Evolutionary conservation across 495 filamentous ascomycete genomes (phyloP).

Genomic region (Penicillium simplicissimum): DNA sequence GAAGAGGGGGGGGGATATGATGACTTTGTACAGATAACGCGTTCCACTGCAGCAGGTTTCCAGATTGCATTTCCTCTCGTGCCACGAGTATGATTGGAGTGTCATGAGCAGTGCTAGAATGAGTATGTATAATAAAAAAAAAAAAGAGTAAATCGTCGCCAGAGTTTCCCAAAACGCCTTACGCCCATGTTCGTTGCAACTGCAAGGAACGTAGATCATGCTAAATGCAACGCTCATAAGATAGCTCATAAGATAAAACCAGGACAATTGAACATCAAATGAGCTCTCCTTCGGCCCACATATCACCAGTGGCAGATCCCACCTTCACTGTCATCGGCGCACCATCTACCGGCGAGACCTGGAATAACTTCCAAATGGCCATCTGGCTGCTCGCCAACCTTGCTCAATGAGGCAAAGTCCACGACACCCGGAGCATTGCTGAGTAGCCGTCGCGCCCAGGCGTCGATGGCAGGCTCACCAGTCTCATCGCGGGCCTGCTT

Average conservation of each 20-base stretch:
- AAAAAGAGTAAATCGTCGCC: not conserved
- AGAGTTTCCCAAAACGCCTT: not conserved
- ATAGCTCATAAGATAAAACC: constrained; percentile 17
- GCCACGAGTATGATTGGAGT: not conserved
- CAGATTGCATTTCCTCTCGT: not conserved
- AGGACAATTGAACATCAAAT: not conserved
- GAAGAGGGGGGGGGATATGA: constrained; percentile 7
- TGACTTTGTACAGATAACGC: constrained; percentile 13
- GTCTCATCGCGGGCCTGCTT: constrained; percentile 97
- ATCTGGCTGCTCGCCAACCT: constrained; percentile 63
- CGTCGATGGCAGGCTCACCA: constrained; percentile 83
- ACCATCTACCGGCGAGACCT: constrained; percentile 86
- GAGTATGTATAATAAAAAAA: not conserved
- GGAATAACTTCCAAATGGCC: constrained; percentile 66
- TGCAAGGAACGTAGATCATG: constrained; percentile 11
- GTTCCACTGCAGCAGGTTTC: not conserved
- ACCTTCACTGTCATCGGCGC: constrained; percentile 77
- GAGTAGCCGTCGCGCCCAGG: constrained; percentile 76
- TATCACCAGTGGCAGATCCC: constrained; percentile 66
- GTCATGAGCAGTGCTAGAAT: not conserved
- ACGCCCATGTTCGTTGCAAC: constrained; percentile 7
- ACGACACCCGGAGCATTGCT: constrained; percentile 51
- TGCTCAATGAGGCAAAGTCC: constrained; percentile 55
- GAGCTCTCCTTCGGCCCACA: not conserved
- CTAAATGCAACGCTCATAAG: constrained; percentile 23